Evolutionary conservation across 1,139 yeast genomes (phyloP).

Genomic region (Zygosaccharomyces pseudobailii): DNA sequence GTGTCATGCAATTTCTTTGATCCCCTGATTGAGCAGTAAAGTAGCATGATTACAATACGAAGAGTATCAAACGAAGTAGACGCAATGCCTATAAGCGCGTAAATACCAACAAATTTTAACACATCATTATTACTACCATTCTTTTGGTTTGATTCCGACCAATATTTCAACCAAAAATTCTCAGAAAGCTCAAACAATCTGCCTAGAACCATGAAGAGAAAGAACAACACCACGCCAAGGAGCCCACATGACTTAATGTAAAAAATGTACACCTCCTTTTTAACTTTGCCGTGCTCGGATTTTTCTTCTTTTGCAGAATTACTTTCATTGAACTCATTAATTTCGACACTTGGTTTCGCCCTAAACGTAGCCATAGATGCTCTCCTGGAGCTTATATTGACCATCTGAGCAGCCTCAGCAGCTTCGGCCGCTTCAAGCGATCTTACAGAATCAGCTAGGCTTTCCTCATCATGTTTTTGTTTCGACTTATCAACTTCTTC

Average conservation of each 20-base stretch:
- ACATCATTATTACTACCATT: slow-evolving; percentile 47
- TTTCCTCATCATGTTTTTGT: background rate
- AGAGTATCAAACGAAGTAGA: slow-evolving; percentile 45
- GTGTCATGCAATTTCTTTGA: slow-evolving; percentile 55
- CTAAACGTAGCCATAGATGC: slow-evolving; percentile 57
- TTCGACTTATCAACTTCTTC: background rate
- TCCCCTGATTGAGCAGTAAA: slow-evolving; percentile 60
- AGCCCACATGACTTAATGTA: slow-evolving; percentile 68
- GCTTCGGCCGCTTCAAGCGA: slow-evolving; percentile 7
- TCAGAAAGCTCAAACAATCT: slow-evolving; percentile 47
- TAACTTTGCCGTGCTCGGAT: slow-evolving; percentile 59
- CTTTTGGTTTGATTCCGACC: slow-evolving; percentile 51
- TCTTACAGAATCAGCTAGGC: background rate
- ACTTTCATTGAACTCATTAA: slow-evolving; percentile 27
- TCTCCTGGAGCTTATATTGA: slow-evolving; percentile 42
- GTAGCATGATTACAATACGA: slow-evolving; percentile 54
- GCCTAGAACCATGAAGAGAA: slow-evolving; percentile 40
- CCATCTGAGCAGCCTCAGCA: slow-evolving; percentile 11
- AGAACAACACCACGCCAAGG: slow-evolving; percentile 45
- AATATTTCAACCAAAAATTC: slow-evolving; percentile 55
- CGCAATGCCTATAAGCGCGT: slow-evolving; percentile 54
- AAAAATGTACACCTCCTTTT: slow-evolving; percentile 54
- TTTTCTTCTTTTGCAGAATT: slow-evolving; percentile 41
- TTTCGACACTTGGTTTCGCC: slow-evolving; percentile 25
- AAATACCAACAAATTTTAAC: slow-evolving; percentile 52